These are phyloP conservation scores for Claviceps sp. DNA, from an alignment of 2,329 filamentous ascomycete species.

Conservation along the genomic window DNA sequence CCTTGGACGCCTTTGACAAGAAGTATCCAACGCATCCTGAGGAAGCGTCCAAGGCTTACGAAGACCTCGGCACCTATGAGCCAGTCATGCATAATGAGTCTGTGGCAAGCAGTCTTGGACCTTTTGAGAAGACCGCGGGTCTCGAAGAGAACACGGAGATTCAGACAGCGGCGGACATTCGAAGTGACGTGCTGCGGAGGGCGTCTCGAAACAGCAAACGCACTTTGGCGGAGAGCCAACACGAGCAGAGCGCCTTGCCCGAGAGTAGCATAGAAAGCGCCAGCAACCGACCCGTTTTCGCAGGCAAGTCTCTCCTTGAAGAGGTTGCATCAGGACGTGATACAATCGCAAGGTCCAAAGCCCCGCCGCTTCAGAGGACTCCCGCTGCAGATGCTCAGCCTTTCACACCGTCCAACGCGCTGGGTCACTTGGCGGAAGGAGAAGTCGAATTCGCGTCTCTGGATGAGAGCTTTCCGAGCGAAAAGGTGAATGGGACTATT, in stretches of 20 bases:
- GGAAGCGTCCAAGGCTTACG: conserved; percentile 24
- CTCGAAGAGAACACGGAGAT: conserved; percentile 9
- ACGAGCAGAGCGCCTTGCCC: conserved; percentile 5
- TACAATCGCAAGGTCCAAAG: conserved; percentile 12
- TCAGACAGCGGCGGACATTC: conserved; percentile 19
- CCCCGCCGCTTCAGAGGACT: conserved; percentile 13
- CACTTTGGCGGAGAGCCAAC: conserved; percentile 7
- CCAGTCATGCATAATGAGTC: conserved; percentile 23
- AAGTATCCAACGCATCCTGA: conserved; percentile 19
- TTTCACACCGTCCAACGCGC: background rate
- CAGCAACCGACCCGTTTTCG: conserved; percentile 16
- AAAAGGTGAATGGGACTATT: conserved; percentile 8
- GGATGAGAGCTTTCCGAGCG: conserved; percentile 27
- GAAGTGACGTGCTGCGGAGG: conserved; percentile 18
- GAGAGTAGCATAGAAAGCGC: conserved; percentile 3
- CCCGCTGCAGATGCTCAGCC: background rate
- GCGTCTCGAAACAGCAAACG: conserved; percentile 11
- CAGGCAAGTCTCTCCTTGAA: conserved; percentile 40
- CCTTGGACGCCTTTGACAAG: conserved; percentile 15
- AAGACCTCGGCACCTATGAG: conserved; percentile 28
- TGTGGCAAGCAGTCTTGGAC: conserved; percentile 21
- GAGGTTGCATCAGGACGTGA: conserved; percentile 34
- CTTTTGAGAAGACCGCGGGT: conserved; percentile 18
- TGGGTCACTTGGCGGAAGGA: conserved; percentile 10
- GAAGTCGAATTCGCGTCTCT: conserved; percentile 23